Conservation (phyloP, 768 basidiomycete genomes). For the Podaxis mareebaensis region DNA sequence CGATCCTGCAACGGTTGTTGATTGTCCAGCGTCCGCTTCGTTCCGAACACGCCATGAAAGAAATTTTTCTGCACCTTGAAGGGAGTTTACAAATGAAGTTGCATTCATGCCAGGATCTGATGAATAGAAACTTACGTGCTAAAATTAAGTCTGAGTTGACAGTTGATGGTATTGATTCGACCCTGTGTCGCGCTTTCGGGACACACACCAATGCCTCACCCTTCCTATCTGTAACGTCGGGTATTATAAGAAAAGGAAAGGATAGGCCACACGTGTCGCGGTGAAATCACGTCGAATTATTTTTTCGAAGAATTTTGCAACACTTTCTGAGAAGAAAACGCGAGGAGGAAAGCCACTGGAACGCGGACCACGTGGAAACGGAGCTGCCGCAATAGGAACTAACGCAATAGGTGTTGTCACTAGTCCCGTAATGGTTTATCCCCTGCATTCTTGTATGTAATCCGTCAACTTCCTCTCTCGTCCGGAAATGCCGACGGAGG, state of each 20-base stretch:
- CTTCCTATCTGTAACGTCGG: neutral
- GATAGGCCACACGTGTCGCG: neutral
- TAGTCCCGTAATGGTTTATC: neutral
- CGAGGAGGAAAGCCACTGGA: neutral
- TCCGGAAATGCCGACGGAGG: neutral
- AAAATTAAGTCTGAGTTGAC: conserved; percentile 1
- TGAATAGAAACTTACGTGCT: conserved; percentile 13
- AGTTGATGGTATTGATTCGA: neutral
- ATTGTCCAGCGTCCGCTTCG: neutral
- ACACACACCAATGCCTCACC: neutral
- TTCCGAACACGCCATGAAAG: neutral
- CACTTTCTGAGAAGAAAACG: neutral
- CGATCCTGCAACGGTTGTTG: conserved; percentile 7
- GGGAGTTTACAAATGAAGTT: neutral
- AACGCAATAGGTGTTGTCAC: neutral
- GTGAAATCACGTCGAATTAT: neutral
- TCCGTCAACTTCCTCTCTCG: neutral
- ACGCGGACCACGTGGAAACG: neutral
- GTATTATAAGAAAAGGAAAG: neutral
- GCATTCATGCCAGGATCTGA: neutral
- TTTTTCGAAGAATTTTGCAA: neutral
- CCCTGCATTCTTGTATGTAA: neutral
- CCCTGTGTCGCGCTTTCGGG: neutral
- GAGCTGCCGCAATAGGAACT: neutral
- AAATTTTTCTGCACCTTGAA: neutral